phyloP scores from a whole-genome alignment of 1,284 basidiomycete species.

The Peniophora sp. region DNA sequence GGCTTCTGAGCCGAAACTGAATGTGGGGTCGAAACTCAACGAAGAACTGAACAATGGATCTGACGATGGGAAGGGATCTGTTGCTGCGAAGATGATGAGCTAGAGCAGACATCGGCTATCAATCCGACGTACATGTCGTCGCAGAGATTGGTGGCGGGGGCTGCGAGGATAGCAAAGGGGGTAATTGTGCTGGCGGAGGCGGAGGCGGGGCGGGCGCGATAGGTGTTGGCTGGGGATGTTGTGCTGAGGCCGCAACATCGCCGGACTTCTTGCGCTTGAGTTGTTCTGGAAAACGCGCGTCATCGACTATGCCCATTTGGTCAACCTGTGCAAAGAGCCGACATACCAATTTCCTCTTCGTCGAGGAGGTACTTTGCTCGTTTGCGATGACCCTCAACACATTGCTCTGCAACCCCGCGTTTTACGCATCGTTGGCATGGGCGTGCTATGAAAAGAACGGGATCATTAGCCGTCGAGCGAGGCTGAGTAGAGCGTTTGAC shows the following conservation, averaged over 20 bases:
- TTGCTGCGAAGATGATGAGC: slow-evolving; percentile 16
- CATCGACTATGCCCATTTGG: slow-evolving; percentile 23
- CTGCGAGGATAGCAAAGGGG: background rate
- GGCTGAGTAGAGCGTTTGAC: slow-evolving; percentile 12
- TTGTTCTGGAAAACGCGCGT: slow-evolving; percentile 18
- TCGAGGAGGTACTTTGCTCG: slow-evolving; percentile 96
- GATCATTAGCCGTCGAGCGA: slow-evolving; percentile 8
- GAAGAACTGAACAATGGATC: slow-evolving; percentile 57
- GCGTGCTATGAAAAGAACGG: slow-evolving; percentile 54
- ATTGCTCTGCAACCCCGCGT: slow-evolving; percentile 84
- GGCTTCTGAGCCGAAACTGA: slow-evolving; percentile 78
- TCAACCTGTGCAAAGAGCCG: slow-evolving; percentile 15
- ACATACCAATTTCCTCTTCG: slow-evolving; percentile 82
- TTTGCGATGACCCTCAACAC: slow-evolving; percentile 92
- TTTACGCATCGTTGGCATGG: slow-evolving; percentile 94
- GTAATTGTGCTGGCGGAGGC: background rate
- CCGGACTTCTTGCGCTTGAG: slow-evolving; percentile 10
- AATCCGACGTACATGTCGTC: background rate
- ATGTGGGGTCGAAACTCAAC: slow-evolving; percentile 41
- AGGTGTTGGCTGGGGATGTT: too few relatives aligned
- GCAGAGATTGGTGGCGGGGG: slow-evolving; percentile 1
- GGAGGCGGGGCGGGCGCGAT: background rate
- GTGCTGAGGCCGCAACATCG: background rate
- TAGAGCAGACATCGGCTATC: too few relatives aligned
- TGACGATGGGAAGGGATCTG: slow-evolving; percentile 41